Evolutionary conservation across 1,284 basidiomycete species (phyloP).

Genomic region (Malassezia equina): DNA sequence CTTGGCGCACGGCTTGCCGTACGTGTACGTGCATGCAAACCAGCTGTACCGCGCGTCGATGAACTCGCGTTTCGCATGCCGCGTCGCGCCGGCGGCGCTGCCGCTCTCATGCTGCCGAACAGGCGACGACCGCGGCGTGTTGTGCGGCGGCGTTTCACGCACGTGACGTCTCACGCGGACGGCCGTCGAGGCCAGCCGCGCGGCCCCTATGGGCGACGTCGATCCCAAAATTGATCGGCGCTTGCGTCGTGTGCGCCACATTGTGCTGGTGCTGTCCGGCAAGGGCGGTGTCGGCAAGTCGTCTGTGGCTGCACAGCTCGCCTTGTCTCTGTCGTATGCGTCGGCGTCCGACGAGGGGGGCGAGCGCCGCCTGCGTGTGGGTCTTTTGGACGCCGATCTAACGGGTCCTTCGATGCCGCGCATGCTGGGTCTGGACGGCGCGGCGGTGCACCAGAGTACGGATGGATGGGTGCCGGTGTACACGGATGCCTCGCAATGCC

Average conservation of each 20-base stretch:
- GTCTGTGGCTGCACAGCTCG: slow-evolving; percentile 83
- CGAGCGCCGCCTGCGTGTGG: slow-evolving; percentile 53
- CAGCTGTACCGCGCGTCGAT: not conserved
- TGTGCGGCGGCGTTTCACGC: not conserved
- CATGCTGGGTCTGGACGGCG: slow-evolving; percentile 85
- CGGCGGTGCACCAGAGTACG: slow-evolving; percentile 64
- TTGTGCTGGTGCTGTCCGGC: slow-evolving; percentile 86
- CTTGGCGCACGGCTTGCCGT: not conserved
- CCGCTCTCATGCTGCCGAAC: not conserved
- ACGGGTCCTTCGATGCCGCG: slow-evolving; percentile 94
- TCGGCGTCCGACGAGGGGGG: not conserved
- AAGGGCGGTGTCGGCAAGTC: slow-evolving; percentile 99
- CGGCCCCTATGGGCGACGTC: slow-evolving; percentile 4
- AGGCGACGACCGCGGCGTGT: not conserved
- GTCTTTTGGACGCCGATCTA: slow-evolving; percentile 87
- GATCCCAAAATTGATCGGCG: slow-evolving; percentile 41
- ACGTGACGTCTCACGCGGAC: not conserved
- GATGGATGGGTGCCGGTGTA: slow-evolving; percentile 98
- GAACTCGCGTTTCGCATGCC: not conserved
- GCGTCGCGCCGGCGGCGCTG: not conserved
- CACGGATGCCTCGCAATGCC: slow-evolving; percentile 49
- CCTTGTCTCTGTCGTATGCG: slow-evolving; percentile 56
- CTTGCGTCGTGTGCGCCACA: slow-evolving; percentile 60
- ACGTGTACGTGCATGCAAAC: not conserved
- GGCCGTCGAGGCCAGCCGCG: not conserved